Evolutionary conservation across 2,329 filamentous ascomycete species (phyloP).

Genomic region (Polytolypa hystricis): DNA sequence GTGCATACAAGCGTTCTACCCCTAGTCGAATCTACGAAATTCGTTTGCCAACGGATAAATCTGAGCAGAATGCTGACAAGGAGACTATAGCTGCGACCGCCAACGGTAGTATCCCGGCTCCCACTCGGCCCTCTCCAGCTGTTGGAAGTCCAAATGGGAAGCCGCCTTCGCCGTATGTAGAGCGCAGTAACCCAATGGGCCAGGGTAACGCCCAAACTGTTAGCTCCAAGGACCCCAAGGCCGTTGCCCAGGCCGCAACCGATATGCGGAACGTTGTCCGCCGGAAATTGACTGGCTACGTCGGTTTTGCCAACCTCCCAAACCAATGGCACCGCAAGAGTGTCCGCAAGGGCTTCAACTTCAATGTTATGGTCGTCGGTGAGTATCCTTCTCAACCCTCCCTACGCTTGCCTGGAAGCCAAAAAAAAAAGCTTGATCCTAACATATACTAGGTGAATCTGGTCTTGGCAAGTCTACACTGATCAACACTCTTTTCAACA

Average conservation of each 20-base stretch:
- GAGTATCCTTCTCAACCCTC: slow-evolving; percentile 35
- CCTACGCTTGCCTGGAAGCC: neutral
- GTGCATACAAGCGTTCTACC: too few relatives aligned
- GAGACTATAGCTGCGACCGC: slow-evolving; percentile 22
- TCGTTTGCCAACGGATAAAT: slow-evolving; percentile 9
- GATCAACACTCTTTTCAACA: slow-evolving; percentile 99
- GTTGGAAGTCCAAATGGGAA: slow-evolving; percentile 38
- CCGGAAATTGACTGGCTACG: slow-evolving; percentile 95
- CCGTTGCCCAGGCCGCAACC: slow-evolving; percentile 43
- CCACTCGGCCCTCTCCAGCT: slow-evolving; percentile 25
- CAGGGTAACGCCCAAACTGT: slow-evolving; percentile 47
- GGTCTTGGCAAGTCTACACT: slow-evolving; percentile 97
- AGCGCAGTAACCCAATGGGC: slow-evolving; percentile 48
- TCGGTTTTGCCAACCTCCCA: slow-evolving; percentile 95
- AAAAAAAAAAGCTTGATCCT: neutral
- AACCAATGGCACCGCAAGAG: slow-evolving; percentile 99
- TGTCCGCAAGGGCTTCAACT: slow-evolving; percentile 99
- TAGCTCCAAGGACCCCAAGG: slow-evolving; percentile 54
- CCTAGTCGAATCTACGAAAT: too few relatives aligned
- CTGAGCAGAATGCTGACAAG: slow-evolving; percentile 21
- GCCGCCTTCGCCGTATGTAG: slow-evolving; percentile 45
- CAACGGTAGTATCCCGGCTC: slow-evolving; percentile 18
- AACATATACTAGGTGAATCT: slow-evolving; percentile 65
- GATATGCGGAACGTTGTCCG: slow-evolving; percentile 93
- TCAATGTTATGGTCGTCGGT: slow-evolving; percentile 99